Percentiles rank a stretch among this genome's conserved stretches.
Conservation (phyloP, 768 basidiomycete genomes). For the Fomitopsis serialis region DNA sequence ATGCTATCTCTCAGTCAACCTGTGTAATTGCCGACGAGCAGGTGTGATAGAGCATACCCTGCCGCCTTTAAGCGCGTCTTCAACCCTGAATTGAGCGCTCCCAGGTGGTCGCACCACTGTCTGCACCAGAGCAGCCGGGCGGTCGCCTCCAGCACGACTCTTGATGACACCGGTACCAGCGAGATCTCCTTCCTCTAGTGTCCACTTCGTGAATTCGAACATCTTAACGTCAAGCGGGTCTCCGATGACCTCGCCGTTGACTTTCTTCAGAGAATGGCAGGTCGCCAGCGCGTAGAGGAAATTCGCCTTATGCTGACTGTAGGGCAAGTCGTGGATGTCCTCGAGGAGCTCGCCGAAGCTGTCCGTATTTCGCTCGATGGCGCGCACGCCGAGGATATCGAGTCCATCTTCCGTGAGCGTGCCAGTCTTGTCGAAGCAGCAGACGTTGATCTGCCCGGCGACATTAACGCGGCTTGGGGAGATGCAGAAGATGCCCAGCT, state of each 20-base stretch:
- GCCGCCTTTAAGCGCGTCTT: conserved; percentile 86
- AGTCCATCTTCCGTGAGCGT: conserved; percentile 97
- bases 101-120: conserved; percentile 95
- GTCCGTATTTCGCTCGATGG: conserved; percentile 67
- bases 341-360: conserved; percentile 88
- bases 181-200: conserved; percentile 83
- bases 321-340: conserved; percentile 81
- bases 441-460: conserved; percentile 92
- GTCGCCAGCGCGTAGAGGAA: conserved; percentile 92
- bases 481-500: conserved; percentile 89
- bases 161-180: conserved; percentile 70
- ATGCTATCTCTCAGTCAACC: conserved; percentile 46
- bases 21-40: background rate
- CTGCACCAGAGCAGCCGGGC: conserved; percentile 88
- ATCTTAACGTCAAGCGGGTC: conserved; percentile 97
- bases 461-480: conserved; percentile 95
- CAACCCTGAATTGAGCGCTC: conserved; percentile 82
- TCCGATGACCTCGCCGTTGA: conserved; percentile 84
- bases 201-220: conserved; percentile 98
- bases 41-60: conserved; percentile 45
- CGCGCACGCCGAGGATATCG: conserved; percentile 92
- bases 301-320: conserved; percentile 65
- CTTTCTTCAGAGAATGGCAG: conserved; percentile 91
- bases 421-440: conserved; percentile 99
- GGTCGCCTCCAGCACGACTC: conserved; percentile 50